Evolutionary conservation across 1,284 basidiomycete genomes (phyloP).

Genomic region (Ustilago trichophora): DNA sequence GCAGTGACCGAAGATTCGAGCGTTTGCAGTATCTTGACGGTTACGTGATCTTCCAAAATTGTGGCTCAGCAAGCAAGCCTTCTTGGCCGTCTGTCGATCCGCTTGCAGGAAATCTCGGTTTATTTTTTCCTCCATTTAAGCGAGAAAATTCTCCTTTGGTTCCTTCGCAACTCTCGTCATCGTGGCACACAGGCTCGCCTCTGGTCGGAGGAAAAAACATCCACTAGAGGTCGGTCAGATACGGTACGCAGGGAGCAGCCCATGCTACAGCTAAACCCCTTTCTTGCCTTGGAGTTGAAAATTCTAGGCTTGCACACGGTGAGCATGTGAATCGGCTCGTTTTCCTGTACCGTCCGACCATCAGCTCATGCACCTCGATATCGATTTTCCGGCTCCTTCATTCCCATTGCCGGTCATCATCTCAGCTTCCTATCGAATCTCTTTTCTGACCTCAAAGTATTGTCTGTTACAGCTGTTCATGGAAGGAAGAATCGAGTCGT

Average conservation of each 20-base stretch:
- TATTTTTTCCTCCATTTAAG: conserved; percentile 11
- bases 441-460: too few relatives aligned
- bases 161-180: too few relatives aligned
- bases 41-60: conserved; percentile 28
- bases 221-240: too few relatives aligned
- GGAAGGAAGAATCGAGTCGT: too few relatives aligned
- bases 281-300: too few relatives aligned
- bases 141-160: conserved; percentile 27
- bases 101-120: conserved; percentile 15
- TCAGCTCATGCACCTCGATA: conserved; percentile 10
- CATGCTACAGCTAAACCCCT: neutral
- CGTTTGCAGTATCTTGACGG: neutral
- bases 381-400: conserved; percentile 9
- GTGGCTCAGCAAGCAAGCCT: conserved; percentile 2
- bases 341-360: neutral
- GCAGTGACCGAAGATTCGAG: too few relatives aligned
- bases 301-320: too few relatives aligned
- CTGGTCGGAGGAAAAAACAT: conserved; percentile 21
- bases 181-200: neutral
- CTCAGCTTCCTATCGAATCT: too few relatives aligned
- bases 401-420: conserved; percentile 9
- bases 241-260: too few relatives aligned
- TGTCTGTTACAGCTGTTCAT: too few relatives aligned
- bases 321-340: conserved; percentile 31
- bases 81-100: conserved; percentile 30